A percentile compares a stretch with the other conserved stretches of the same genome.
Evolutionary conservation across 2,329 filamentous ascomycete species (phyloP).

Genomic region (Colletotrichum theobromicola): DNA sequence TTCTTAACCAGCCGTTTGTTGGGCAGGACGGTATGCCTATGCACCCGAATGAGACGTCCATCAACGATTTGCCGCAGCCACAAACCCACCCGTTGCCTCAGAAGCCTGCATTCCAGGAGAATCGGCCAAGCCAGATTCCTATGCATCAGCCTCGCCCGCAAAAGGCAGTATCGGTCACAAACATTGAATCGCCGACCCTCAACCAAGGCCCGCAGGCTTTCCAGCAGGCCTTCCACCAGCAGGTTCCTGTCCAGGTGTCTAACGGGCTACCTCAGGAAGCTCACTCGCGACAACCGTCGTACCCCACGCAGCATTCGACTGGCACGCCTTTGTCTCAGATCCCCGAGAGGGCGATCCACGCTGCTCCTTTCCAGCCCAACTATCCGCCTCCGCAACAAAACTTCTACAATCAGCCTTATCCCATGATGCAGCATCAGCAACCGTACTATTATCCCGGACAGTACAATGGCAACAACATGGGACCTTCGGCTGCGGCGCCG

Average conservation of each 20-base stretch:
- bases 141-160: constrained; percentile 97
- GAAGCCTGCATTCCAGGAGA: constrained; percentile 64
- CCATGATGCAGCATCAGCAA: constrained; percentile 59
- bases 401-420: constrained; percentile 65
- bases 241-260: constrained; percentile 79
- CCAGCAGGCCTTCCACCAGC: constrained; percentile 91
- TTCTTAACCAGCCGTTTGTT: constrained; percentile 27
- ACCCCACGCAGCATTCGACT: constrained; percentile 72
- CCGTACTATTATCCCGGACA: constrained; percentile 60
- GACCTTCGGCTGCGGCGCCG: constrained; percentile 43
- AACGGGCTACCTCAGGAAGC: constrained; percentile 62
- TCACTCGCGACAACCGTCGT: constrained; percentile 72
- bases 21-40: constrained; percentile 7
- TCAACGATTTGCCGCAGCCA: constrained; percentile 60
- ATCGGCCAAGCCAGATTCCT: constrained; percentile 58
- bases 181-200: constrained; percentile 83
- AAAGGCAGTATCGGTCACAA: constrained; percentile 90
- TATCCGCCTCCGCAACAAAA: constrained; percentile 61
- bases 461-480: constrained; percentile 31
- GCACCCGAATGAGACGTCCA: constrained; percentile 39
- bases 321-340: constrained; percentile 90
- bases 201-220: constrained; percentile 76
- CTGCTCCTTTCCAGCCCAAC: constrained; percentile 85
- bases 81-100: constrained; percentile 65
- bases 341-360: constrained; percentile 89